These are phyloP conservation scores for Gaillardinia entomophila DNA, from an alignment of 805 yeast species.

Conservation along the genomic window DNA sequence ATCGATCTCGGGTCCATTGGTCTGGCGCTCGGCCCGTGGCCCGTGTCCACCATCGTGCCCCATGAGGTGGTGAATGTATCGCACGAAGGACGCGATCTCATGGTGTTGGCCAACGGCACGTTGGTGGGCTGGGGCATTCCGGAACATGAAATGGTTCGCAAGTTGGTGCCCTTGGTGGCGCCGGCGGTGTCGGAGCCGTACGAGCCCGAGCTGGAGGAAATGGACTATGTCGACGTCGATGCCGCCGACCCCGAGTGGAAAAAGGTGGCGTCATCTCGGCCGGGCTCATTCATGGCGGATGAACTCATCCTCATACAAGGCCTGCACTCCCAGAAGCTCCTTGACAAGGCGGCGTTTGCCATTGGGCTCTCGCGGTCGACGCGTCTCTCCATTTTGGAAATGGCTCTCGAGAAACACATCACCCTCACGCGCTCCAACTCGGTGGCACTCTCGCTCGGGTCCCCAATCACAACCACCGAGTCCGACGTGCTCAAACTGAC, in stretches of 20 bases:
- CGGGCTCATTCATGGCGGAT: slow-evolving; percentile 43
- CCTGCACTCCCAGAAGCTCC: slow-evolving; percentile 37
- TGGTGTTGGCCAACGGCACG: slow-evolving; percentile 72
- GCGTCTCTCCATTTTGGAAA: slow-evolving; percentile 73
- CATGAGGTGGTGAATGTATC: slow-evolving; percentile 62
- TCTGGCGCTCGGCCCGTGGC: slow-evolving; percentile 19
- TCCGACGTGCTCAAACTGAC: slow-evolving; percentile 62
- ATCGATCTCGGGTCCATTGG: slow-evolving; percentile 52
- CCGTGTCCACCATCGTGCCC: slow-evolving; percentile 39
- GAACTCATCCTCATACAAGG: slow-evolving; percentile 64
- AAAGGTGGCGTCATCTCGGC: neutral
- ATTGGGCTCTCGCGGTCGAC: slow-evolving; percentile 86
- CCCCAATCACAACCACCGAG: slow-evolving; percentile 37
- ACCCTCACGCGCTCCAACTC: slow-evolving; percentile 57
- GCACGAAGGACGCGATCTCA: slow-evolving; percentile 42
- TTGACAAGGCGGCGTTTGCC: slow-evolving; percentile 85
- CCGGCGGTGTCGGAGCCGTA: slow-evolving; percentile 38
- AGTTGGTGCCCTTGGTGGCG: slow-evolving; percentile 48
- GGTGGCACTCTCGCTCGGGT: slow-evolving; percentile 61
- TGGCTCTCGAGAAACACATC: slow-evolving; percentile 65
- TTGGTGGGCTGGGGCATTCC: slow-evolving; percentile 78
- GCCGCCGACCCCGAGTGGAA: slow-evolving; percentile 3
- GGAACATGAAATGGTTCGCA: slow-evolving; percentile 44
- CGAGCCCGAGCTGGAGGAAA: slow-evolving; percentile 71
- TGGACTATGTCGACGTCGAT: slow-evolving; percentile 63